Percentiles rank a stretch among this genome's conserved stretches.
Conservation (phyloP, 805 yeast species). For the Candida insectalens region DNA sequence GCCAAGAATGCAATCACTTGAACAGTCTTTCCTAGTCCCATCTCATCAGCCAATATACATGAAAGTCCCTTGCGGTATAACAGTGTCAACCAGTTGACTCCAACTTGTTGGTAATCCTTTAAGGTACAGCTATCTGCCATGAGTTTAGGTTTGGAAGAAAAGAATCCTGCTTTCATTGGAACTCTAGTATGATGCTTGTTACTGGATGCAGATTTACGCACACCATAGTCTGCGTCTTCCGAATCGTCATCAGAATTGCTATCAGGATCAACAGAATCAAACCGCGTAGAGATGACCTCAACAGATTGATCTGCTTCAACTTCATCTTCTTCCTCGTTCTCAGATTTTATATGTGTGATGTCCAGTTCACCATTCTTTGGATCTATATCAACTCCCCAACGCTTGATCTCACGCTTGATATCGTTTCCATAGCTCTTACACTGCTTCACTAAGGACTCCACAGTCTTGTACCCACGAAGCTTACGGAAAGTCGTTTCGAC, state of each 20-base stretch:
- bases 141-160: conserved; percentile 62
- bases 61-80: conserved; percentile 72
- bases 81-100: conserved; percentile 84
- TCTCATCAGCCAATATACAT: conserved; percentile 95
- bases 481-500: conserved; percentile 62
- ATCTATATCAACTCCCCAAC: conserved; percentile 82
- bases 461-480: conserved; percentile 85
- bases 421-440: conserved; percentile 71
- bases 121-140: conserved; percentile 55
- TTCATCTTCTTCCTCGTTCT: conserved; percentile 20
- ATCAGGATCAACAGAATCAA: conserved; percentile 32
- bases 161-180: conserved; percentile 27
- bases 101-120: conserved; percentile 93
- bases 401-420: conserved; percentile 61
- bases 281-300: conserved; percentile 1
- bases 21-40: conserved; percentile 97
- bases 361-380: conserved; percentile 45
- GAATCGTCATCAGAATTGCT: conserved; percentile 15
- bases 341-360: conserved; percentile 39
- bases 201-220: background rate
- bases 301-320: conserved; percentile 21
- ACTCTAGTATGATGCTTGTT: background rate
- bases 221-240: conserved; percentile 16
- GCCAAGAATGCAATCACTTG: conserved; percentile 93
- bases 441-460: conserved; percentile 78